These are phyloP conservation scores for Fusarium musae DNA, from an alignment of 2,329 filamentous ascomycete genomes.

Conservation along the genomic window DNA sequence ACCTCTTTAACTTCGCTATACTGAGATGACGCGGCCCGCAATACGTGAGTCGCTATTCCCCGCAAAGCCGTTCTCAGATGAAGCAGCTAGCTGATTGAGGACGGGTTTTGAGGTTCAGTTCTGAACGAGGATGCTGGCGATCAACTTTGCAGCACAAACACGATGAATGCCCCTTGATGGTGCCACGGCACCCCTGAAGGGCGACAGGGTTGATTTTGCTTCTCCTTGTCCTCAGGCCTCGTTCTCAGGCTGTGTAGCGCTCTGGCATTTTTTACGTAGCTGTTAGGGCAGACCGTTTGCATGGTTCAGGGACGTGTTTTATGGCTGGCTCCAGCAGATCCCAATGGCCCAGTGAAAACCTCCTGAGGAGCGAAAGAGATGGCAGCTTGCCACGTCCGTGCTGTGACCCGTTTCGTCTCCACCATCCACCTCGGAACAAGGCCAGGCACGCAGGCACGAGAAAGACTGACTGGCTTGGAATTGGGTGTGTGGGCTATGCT, in stretches of 20 bases:
- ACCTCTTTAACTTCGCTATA: background rate
- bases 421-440: constrained; percentile 18
- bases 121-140: constrained; percentile 6
- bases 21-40: constrained; percentile 1
- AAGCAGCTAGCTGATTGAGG: background rate
- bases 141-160: constrained; percentile 22
- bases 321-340: constrained; percentile 37
- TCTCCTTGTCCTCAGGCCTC: constrained; percentile 20
- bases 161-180: constrained; percentile 28
- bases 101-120: constrained; percentile 8
- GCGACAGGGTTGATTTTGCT: constrained; percentile 22
- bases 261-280: constrained; percentile 15
- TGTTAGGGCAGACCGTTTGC: constrained; percentile 29
- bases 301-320: constrained; percentile 28
- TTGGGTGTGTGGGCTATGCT: constrained; percentile 7
- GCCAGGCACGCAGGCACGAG: constrained; percentile 16
- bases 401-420: constrained; percentile 30
- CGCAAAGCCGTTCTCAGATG: background rate
- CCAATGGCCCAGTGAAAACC: constrained; percentile 25
- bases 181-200: constrained; percentile 36
- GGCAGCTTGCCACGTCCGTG: constrained; percentile 41
- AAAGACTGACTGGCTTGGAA: constrained; percentile 6
- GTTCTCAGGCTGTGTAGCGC: constrained; percentile 18
- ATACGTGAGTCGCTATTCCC: constrained; percentile 7
- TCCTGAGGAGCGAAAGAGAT: constrained; percentile 16